phyloP scores from a whole-genome alignment of 257 asterid genomes.

The Craterostigma plantagineum region DNA sequence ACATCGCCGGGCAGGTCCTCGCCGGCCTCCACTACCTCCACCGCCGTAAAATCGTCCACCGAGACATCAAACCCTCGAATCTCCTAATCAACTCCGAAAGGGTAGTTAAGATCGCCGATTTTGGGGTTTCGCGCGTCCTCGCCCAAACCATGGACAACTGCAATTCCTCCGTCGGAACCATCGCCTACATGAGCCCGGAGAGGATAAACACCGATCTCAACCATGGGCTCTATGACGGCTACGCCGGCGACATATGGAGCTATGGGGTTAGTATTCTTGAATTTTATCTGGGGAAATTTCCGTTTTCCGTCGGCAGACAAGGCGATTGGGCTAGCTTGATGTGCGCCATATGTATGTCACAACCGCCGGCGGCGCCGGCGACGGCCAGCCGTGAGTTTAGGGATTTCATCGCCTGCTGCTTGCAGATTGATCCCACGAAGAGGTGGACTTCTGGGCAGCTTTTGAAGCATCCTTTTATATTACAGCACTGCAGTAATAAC shows the following conservation, averaged over 20 bases:
- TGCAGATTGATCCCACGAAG: conserved; percentile 34
- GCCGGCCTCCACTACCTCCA: conserved; percentile 57
- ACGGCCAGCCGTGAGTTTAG: conserved; percentile 54
- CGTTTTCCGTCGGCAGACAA: conserved; percentile 53
- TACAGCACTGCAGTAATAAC: conserved; percentile 14
- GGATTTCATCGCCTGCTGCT: conserved; percentile 39
- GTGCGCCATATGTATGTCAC: conserved; percentile 79
- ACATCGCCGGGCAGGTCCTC: conserved; percentile 56
- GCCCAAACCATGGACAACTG: conserved; percentile 88
- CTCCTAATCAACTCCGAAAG: conserved; percentile 37
- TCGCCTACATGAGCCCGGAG: conserved; percentile 87
- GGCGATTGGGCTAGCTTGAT: conserved; percentile 90
- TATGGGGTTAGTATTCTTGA: conserved; percentile 78
- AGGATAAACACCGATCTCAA: conserved; percentile 83
- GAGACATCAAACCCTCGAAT: conserved; percentile 82
- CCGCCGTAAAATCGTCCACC: conserved; percentile 59
- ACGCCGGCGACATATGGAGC: conserved; percentile 90
- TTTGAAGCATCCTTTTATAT: conserved; percentile 32
- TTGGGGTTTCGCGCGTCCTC: conserved; percentile 60
- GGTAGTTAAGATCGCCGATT: conserved; percentile 62
- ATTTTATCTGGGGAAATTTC: conserved; percentile 62
- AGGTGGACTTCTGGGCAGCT: conserved; percentile 39
- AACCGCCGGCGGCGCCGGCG: conserved; percentile 75
- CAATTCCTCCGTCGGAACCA: conserved; percentile 77
- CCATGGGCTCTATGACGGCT: conserved; percentile 73